Conservation (phyloP, 2,329 filamentous ascomycete species). For the Septoria linicola region DNA sequence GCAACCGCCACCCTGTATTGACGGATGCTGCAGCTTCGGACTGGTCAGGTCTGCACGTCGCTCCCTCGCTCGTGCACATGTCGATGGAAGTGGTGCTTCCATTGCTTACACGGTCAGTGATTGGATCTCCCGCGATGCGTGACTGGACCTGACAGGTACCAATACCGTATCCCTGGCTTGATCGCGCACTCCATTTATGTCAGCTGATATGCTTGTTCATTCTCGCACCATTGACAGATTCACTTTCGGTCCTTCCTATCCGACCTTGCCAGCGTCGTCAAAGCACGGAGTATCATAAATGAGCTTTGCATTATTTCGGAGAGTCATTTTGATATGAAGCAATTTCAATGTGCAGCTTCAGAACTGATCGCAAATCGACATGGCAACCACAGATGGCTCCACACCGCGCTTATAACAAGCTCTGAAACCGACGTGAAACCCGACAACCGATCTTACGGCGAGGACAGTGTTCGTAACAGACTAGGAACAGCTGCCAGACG, state of each 20-base stretch:
- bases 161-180: slow-evolving; percentile 9
- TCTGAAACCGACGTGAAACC: slow-evolving; percentile 17
- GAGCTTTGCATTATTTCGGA: no score
- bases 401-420: not conserved
- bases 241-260: not conserved
- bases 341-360: slow-evolving; percentile 6
- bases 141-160: slow-evolving; percentile 10
- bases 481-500: slow-evolving; percentile 4
- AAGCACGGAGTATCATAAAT: no score
- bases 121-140: not conserved
- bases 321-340: slow-evolving; percentile 8
- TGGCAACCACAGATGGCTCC: slow-evolving; percentile 4
- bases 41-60: not conserved
- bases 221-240: not conserved
- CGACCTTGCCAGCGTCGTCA: no score
- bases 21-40: slow-evolving; percentile 8
- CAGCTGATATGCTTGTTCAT: slow-evolving; percentile 2
- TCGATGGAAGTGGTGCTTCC: slow-evolving; percentile 7
- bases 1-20: slow-evolving; percentile 3
- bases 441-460: slow-evolving; percentile 13
- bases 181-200: slow-evolving; percentile 2
- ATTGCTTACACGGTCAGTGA: not conserved
- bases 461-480: slow-evolving; percentile 3
- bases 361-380: slow-evolving; percentile 10
- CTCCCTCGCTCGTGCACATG: slow-evolving; percentile 9